Conservation (phyloP, 1,284 basidiomycete species). For the Boletus holoroseus region DNA sequence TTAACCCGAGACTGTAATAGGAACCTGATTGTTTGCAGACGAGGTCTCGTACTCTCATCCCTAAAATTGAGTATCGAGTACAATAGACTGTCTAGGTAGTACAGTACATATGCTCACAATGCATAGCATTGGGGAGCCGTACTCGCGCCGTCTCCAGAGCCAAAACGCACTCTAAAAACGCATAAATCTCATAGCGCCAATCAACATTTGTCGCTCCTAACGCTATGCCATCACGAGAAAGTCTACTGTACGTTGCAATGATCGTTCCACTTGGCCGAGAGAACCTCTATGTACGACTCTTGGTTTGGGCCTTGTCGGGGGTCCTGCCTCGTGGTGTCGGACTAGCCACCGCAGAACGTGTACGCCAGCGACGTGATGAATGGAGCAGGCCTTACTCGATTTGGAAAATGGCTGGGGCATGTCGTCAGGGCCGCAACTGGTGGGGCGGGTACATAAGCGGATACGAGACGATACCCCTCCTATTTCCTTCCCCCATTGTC, state of each 20-base stretch:
- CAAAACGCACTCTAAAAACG: no score
- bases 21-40: neutral
- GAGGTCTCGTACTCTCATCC: no score
- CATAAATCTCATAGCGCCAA: no score
- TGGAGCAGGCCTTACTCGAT: conserved; percentile 3
- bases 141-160: no score
- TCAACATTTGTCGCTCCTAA: no score
- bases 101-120: no score
- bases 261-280: no score
- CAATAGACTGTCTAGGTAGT: no score
- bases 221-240: no score
- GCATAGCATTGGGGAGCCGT: no score
- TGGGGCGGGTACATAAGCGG: conserved; percentile 29
- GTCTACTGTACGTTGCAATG: no score
- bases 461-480: conserved; percentile 15
- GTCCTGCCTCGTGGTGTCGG: neutral
- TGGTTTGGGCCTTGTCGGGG: neutral
- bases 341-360: conserved; percentile 1
- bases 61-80: neutral
- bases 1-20: neutral
- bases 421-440: conserved; percentile 19
- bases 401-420: conserved; percentile 18
- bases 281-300: no score
- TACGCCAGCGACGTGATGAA: neutral
- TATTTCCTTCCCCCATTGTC: conserved; percentile 11